These are phyloP conservation scores for Corylus avellana DNA, from an alignment of 306 rosid species.

Conservation along the genomic window DNA sequence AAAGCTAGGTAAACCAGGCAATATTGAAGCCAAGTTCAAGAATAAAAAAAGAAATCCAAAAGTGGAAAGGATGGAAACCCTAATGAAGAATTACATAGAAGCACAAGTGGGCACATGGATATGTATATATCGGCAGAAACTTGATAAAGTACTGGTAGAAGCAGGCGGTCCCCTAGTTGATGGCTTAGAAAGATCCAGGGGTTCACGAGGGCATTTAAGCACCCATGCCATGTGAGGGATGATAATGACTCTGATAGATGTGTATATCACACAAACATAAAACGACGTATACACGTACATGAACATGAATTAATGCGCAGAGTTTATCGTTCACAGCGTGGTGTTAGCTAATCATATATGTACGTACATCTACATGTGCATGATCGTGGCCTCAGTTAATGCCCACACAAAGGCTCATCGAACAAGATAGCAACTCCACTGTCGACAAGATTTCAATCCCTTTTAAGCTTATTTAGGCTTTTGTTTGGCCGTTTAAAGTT, in stretches of 20 bases:
- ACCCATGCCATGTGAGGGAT: slow-evolving; percentile 49
- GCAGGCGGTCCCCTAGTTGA: slow-evolving; percentile 35
- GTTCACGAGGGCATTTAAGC: slow-evolving; percentile 29
- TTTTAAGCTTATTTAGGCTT: not conserved
- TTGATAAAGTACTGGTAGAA: not conserved
- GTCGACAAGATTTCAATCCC: not conserved
- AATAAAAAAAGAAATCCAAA: not conserved
- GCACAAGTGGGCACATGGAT: not conserved
- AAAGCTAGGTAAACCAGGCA: not conserved
- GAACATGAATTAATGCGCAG: not conserved
- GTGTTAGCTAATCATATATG: not conserved
- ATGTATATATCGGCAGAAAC: not conserved
- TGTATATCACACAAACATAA: slow-evolving; percentile 18
- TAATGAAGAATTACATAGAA: not conserved
- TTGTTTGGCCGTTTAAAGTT: not conserved
- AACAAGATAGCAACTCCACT: slow-evolving; percentile 19
- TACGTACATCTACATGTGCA: slow-evolving; percentile 4
- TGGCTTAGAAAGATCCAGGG: slow-evolving; percentile 26
- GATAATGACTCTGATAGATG: slow-evolving; percentile 29
- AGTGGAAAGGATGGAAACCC: not conserved
- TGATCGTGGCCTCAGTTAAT: slow-evolving; percentile 30
- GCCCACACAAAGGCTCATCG: slow-evolving; percentile 21
- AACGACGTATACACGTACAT: slow-evolving; percentile 24
- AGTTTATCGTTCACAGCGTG: not conserved
- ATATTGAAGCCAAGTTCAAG: not conserved